Base-by-base conservation (phyloP, 148 eudicot species). In the Amaranthus cruentus region DNA sequence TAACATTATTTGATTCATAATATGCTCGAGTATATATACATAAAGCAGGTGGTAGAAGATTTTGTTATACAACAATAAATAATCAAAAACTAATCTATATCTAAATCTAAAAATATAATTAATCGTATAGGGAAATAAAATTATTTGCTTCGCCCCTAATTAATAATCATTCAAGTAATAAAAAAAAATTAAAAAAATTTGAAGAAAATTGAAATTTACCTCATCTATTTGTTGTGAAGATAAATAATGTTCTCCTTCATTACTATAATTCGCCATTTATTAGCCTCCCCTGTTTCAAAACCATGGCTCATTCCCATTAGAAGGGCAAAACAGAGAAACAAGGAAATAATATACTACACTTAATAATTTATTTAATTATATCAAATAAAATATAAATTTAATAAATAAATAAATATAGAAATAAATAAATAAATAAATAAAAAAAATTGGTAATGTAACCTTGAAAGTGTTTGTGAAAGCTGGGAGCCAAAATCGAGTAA, bases 241-340 rank as follows among this genome's bases (percentile, higher is more conserved):
- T 61, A 73, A 13, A 62, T 62, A 81, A 3, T 76, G 83, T 57
- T 81, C 84, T 71, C 76, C 77, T 66, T 76, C 61, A 68, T 72
- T 82, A 28, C 38, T 28, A 80, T 72, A 85, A 74, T 87, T 72
- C 51, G 75, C 89, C 93, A 89, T 89, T 62, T 74, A 5, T 50
- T 6, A 51, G 52, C 47, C 57, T 71, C 62, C 47, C 80, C 83
- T 82, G 87, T 60, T 73, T 42, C 78, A 70, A 66, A 74, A 28
- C 38, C 14, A 55, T 57, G 9, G 68, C 60, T 15, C 62, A 62
- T 55, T 21, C 73, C 57, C 74, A 59, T 71, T 62, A 66, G 72
- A 73, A 6, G 53, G 73, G 69, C 18, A 28, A 68, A n/a, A 50
- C 0, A 63, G 0, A 52, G n/a, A 73, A 7, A 71, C 14, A 5